Percentiles rank a stretch among this genome's conserved stretches.
These are phyloP conservation scores for Colletotrichum musicola DNA, from an alignment of 2,329 filamentous ascomycete species.

Conservation along the genomic window DNA sequence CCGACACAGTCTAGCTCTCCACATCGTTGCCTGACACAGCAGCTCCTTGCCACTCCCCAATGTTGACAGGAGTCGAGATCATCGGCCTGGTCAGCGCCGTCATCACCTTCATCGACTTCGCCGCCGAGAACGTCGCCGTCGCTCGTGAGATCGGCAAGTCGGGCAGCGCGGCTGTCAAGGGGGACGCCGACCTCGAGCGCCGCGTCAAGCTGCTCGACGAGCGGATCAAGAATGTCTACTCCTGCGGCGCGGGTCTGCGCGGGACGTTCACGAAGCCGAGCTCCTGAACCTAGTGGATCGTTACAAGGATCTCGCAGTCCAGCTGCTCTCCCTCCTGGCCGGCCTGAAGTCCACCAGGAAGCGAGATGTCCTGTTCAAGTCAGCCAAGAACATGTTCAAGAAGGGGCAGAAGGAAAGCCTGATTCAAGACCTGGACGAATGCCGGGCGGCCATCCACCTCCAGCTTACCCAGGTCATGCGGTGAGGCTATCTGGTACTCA, in stretches of 20 bases:
- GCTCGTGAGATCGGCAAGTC: neutral
- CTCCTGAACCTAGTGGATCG: neutral
- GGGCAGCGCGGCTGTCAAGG: conserved; percentile 1
- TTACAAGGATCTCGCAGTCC: neutral
- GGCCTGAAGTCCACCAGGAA: neutral
- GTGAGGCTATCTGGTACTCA: neutral
- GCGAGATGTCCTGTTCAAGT: neutral
- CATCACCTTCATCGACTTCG: conserved; percentile 22
- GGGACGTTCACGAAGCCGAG: neutral
- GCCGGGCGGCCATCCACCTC: neutral
- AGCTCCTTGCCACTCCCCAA: neutral
- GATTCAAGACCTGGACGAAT: neutral
- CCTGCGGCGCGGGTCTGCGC: fast-evolving
- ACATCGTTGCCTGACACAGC: too few species aligned
- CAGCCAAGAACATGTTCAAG: neutral
- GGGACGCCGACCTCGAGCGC: neutral
- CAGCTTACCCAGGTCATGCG: conserved; percentile 2
- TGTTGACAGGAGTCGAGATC: conserved; percentile 18
- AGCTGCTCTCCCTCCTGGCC: neutral
- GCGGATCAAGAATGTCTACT: neutral
- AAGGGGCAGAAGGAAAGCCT: neutral
- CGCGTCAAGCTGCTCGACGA: conserved; percentile 2
- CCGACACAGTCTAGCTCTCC: too few species aligned
- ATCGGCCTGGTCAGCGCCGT: conserved; percentile 13
- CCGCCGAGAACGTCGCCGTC: conserved; percentile 6